These are phyloP conservation scores for Penicillium daleae DNA, from an alignment of 495 filamentous ascomycete species.

Conservation along the genomic window DNA sequence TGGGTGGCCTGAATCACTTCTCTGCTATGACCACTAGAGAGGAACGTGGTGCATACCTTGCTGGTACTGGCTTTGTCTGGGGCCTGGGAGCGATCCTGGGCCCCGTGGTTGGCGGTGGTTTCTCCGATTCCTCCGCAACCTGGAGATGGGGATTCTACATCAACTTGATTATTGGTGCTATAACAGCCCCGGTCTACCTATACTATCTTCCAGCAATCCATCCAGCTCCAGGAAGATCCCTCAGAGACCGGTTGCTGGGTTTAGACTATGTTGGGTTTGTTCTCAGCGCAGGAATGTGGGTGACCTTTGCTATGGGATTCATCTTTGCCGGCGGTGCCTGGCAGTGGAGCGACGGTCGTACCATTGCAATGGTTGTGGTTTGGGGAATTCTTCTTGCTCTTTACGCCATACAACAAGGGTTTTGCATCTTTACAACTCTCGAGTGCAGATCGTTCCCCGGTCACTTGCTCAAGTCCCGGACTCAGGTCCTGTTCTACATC, in stretches of 20 bases:
- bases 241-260: background rate
- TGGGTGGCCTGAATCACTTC: slow-evolving; percentile 47
- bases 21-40: slow-evolving; percentile 40
- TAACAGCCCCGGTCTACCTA: slow-evolving; percentile 9
- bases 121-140: slow-evolving; percentile 2
- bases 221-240: background rate
- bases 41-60: slow-evolving; percentile 52
- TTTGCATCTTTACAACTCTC: slow-evolving; percentile 46
- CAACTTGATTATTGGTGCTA: slow-evolving; percentile 14
- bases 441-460: slow-evolving; percentile 54
- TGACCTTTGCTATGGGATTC: slow-evolving; percentile 22
- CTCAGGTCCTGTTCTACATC: slow-evolving; percentile 49
- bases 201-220: background rate
- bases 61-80: slow-evolving; percentile 40
- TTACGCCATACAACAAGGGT: slow-evolving; percentile 17
- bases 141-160: slow-evolving; percentile 26
- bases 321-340: slow-evolving; percentile 31
- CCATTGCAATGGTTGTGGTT: slow-evolving; percentile 54
- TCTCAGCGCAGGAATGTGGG: slow-evolving; percentile 16
- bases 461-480: slow-evolving; percentile 48
- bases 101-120: slow-evolving; percentile 33
- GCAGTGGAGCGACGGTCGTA: slow-evolving; percentile 43
- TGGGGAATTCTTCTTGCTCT: slow-evolving; percentile 42
- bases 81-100: slow-evolving; percentile 54
- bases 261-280: slow-evolving; percentile 27